Evolutionary conservation across 192 early-diverging fungal genomes (phyloP).

Genomic region (Coemansia brasiliensis): DNA sequence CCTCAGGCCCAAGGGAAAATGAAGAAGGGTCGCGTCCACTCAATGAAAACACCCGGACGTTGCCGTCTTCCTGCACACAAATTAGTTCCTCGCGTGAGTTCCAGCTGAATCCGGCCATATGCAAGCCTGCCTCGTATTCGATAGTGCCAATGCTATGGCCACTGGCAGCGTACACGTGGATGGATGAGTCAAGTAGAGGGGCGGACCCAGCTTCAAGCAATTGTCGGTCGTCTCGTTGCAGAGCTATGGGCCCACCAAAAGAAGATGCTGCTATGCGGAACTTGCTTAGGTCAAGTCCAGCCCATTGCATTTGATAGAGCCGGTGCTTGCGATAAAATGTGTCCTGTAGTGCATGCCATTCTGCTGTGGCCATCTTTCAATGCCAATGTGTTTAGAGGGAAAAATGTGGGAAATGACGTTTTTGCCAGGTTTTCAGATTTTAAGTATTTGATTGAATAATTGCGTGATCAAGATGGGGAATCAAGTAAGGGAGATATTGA

Average conservation of each 20-base stretch:
- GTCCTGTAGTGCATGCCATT: conserved; percentile 53
- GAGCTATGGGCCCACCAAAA: conserved; percentile 92
- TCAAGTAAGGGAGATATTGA: background rate
- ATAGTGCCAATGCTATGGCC: conserved; percentile 85
- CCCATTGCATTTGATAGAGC: conserved; percentile 88
- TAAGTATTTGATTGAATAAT: background rate
- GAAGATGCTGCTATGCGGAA: conserved; percentile 81
- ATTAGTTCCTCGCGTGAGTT: conserved; percentile 82
- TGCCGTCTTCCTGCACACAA: conserved; percentile 85
- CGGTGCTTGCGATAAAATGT: conserved; percentile 66
- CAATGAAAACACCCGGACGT: conserved; percentile 77
- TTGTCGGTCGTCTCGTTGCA: conserved; percentile 90
- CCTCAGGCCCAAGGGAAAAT: conserved; percentile 59
- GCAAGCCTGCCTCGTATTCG: conserved; percentile 83
- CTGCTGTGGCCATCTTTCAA: conserved; percentile 17
- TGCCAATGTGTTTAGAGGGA: background rate
- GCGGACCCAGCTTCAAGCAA: conserved; percentile 73
- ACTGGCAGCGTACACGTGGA: conserved; percentile 83
- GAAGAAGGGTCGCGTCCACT: conserved; percentile 67
- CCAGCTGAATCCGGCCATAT: conserved; percentile 93
- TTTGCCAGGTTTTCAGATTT: background rate
- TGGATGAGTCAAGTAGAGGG: conserved; percentile 71
- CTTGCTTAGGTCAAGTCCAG: conserved; percentile 80
- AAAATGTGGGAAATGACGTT: background rate
- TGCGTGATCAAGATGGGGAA: conserved; percentile 7